Conservation (phyloP, 177 flowering plant species). For the Vitis hybrid region DNA sequence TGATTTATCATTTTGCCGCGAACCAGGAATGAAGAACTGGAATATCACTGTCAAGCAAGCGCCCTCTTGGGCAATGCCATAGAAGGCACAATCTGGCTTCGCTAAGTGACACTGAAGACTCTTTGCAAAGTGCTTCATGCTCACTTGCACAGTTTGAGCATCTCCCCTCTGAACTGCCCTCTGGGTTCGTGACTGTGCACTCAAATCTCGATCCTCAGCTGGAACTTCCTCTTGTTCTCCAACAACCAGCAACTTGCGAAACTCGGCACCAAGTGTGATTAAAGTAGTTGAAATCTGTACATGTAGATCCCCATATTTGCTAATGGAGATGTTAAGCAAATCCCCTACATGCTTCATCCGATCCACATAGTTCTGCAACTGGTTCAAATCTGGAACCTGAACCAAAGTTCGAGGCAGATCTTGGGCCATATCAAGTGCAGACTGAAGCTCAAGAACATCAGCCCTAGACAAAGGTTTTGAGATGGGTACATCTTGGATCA, state of each 20-base stretch:
- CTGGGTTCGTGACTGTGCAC: constrained; percentile 59
- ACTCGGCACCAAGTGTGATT: constrained; percentile 80
- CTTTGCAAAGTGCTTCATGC: constrained; percentile 84
- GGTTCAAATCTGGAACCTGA: constrained; percentile 70
- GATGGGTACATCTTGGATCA: constrained; percentile 95
- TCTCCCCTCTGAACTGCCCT: constrained; percentile 70
- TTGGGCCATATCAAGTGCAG: constrained; percentile 75
- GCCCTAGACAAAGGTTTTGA: constrained; percentile 84
- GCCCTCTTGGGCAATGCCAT: constrained; percentile 76
- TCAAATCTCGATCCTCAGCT: constrained; percentile 41
- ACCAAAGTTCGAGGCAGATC: constrained; percentile 83
- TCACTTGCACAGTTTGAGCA: constrained; percentile 78
- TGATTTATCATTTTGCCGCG: constrained; percentile 84
- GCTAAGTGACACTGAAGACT: constrained; percentile 78
- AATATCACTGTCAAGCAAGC: constrained; percentile 86
- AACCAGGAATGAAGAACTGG: constrained; percentile 92
- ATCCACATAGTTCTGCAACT: constrained; percentile 74
- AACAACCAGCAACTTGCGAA: constrained; percentile 61
- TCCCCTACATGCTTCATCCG: constrained; percentile 91
- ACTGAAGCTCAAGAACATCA: constrained; percentile 71
- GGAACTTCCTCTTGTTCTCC: constrained; percentile 73
- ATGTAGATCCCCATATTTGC: constrained; percentile 77
- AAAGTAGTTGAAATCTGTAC: constrained; percentile 73
- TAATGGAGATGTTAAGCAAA: constrained; percentile 56
- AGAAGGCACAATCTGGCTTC: constrained; percentile 89